Evolutionary conservation across 805 yeast genomes (phyloP).

Genomic region (Candida koratica): DNA sequence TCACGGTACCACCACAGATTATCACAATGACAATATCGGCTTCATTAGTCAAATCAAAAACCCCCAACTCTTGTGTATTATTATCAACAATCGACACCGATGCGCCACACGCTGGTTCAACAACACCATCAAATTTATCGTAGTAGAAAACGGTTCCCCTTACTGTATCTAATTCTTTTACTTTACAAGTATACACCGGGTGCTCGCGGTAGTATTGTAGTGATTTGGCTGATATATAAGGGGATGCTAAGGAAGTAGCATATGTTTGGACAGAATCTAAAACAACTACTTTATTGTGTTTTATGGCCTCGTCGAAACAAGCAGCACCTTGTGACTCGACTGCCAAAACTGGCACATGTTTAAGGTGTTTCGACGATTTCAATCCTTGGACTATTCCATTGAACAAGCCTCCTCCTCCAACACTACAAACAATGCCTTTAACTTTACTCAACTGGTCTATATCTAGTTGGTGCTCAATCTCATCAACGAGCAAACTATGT

Average conservation of each 20-base stretch:
- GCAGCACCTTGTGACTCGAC: slow-evolving; percentile 28
- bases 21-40: slow-evolving; percentile 26
- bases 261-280: slow-evolving; percentile 21
- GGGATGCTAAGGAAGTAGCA: slow-evolving; percentile 28
- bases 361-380: slow-evolving; percentile 12
- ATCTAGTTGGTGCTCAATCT: slow-evolving; percentile 21
- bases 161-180: slow-evolving; percentile 27
- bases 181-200: slow-evolving; percentile 14
- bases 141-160: slow-evolving; percentile 20
- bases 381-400: slow-evolving; percentile 27
- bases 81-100: slow-evolving; percentile 17
- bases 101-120: slow-evolving; percentile 37
- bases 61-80: slow-evolving; percentile 12
- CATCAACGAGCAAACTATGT: slow-evolving; percentile 24
- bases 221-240: slow-evolving; percentile 22
- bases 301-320: slow-evolving; percentile 20
- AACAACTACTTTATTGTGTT: slow-evolving; percentile 17
- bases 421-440: slow-evolving; percentile 28
- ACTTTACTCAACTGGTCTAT: slow-evolving; percentile 16
- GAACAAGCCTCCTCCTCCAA: slow-evolving; percentile 36
- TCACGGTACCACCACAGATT: slow-evolving; percentile 29
- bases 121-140: slow-evolving; percentile 20
- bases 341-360: slow-evolving; percentile 22
- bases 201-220: slow-evolving; percentile 17
- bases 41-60: slow-evolving; percentile 9